A percentile compares a stretch with the other conserved stretches of the same genome.
Conservation (phyloP, 2,329 filamentous ascomycete species). For the Aschersonia sp. region DNA sequence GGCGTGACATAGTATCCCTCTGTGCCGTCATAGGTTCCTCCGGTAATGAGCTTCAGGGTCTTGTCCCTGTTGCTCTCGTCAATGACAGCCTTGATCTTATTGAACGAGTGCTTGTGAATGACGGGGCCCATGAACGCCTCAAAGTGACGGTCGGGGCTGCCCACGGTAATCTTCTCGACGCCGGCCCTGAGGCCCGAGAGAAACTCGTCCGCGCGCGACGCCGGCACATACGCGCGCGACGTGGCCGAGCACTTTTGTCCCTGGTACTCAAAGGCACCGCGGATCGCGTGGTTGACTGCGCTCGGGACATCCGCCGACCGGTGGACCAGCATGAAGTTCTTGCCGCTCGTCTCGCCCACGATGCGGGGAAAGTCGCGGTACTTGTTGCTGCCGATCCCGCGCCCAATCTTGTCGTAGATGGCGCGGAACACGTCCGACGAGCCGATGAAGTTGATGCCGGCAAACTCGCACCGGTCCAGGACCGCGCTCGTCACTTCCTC, state of each 20-base stretch:
- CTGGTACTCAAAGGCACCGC: conserved; percentile 81
- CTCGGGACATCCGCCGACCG: conserved; percentile 62
- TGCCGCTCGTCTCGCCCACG: conserved; percentile 81
- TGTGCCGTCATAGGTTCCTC: conserved; percentile 62
- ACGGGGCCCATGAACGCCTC: conserved; percentile 73
- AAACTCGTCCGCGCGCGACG: conserved; percentile 61
- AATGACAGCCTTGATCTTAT: conserved; percentile 64
- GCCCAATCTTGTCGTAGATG: conserved; percentile 75
- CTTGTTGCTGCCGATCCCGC: conserved; percentile 64
- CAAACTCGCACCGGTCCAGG: conserved; percentile 65
- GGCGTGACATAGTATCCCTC: conserved; percentile 76
- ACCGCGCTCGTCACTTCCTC: conserved; percentile 68
- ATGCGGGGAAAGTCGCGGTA: conserved; percentile 80
- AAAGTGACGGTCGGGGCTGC: conserved; percentile 50
- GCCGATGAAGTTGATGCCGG: conserved; percentile 89
- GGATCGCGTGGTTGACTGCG: conserved; percentile 67
- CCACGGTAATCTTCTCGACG: conserved; percentile 55
- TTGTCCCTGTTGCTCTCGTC: conserved; percentile 65
- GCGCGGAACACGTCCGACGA: conserved; percentile 83
- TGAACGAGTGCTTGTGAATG: conserved; percentile 69
- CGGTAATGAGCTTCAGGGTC: conserved; percentile 57
- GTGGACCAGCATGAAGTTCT: conserved; percentile 86
- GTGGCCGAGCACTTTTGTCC: conserved; percentile 86
- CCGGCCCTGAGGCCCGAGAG: conserved; percentile 52
- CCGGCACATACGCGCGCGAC: conserved; percentile 64